A percentile compares a stretch with the other conserved stretches of the same genome.
Evolutionary conservation across 139 green algal species (phyloP).

Genomic region (Auxenochlorella pyrenoidosa): DNA sequence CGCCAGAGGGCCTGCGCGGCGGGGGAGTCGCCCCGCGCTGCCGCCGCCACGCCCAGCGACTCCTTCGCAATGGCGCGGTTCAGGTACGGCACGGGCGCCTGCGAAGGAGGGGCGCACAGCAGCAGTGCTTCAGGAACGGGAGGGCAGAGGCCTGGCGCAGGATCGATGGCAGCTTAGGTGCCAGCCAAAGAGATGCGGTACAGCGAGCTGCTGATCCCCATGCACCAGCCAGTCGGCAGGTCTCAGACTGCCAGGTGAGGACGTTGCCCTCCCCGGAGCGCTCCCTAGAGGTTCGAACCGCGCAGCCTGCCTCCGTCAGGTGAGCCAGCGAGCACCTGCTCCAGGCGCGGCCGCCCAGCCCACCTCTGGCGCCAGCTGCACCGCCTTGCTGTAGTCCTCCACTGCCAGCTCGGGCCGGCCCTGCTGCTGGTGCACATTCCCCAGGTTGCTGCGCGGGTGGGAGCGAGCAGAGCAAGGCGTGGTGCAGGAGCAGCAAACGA

Average conservation of each 20-base stretch:
- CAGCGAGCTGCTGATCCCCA: no score
- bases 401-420: conserved; percentile 10
- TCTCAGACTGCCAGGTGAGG: no score
- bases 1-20: conserved; percentile 10
- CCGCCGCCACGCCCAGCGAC: conserved; percentile 24
- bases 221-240: no score
- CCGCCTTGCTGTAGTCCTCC: conserved; percentile 32
- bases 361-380: conserved; percentile 34
- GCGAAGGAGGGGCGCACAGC: not conserved
- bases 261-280: no score
- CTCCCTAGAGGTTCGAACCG: no score
- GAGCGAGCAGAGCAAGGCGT: no score
- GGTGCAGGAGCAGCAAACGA: not conserved
- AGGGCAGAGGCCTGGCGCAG: no score
- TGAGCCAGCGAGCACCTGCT: no score
- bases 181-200: no score
- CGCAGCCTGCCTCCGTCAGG: no score
- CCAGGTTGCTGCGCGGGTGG: conserved; percentile 32
- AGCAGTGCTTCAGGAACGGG: no score
- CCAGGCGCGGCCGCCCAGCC: not conserved
- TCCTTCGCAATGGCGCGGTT: conserved; percentile 40
- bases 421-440: conserved; percentile 50
- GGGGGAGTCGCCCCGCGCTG: not conserved
- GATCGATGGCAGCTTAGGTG: no score
- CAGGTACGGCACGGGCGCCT: conserved; percentile 45